Evolutionary conservation across 495 filamentous ascomycete species (phyloP), one percentile per base, ranked within the genome.

Genomic region (Neurospora sp.): DNA sequence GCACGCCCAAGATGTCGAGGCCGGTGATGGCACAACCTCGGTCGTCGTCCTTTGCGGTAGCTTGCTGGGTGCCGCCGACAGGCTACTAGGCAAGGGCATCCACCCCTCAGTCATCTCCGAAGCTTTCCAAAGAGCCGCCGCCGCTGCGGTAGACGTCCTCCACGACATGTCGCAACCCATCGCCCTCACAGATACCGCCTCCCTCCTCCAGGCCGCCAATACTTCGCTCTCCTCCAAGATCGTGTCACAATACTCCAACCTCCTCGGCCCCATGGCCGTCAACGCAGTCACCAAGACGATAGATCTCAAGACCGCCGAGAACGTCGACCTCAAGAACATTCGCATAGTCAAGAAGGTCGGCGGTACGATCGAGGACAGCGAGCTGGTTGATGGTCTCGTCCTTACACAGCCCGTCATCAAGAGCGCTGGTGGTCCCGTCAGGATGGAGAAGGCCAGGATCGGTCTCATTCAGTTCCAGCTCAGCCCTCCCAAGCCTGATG

Each of bases 191-290:
- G 96, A 99, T 81, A 94, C 92, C 40, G 83, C 91, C 48, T 93
- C 94, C 71, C 92, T 99, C 74, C 90, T 98, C 68, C 95, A 97
- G 86, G 96, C 96, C 71, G 96, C 96, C 72, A 96, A 94, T 70
- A 99, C 96, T 72, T 98, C 96, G 39, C 90, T 99, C 70, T 98
- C 95, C 69, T 98, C 94, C 78, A 99, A 99, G 85, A 98, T 99
- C 78, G 96, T 99, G 72, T 94, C 94, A 71, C 94, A 97, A 81
- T 93, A 99, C 83, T 95, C 96, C 20, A 92, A 91, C 79, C 86
- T 97, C 35, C 89, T 99, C 12, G 94, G 93, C 40, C 94, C 93
- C 38, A 98, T 99, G 91, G 96, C 96, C 37, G 96, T 99, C 59
- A 96, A 98, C 82, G 92, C 96, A 38, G 95, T 99, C 68, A 86